Evolutionary conservation across 345 rosid species (phyloP).

Genomic region (Laguncularia racemosa): DNA sequence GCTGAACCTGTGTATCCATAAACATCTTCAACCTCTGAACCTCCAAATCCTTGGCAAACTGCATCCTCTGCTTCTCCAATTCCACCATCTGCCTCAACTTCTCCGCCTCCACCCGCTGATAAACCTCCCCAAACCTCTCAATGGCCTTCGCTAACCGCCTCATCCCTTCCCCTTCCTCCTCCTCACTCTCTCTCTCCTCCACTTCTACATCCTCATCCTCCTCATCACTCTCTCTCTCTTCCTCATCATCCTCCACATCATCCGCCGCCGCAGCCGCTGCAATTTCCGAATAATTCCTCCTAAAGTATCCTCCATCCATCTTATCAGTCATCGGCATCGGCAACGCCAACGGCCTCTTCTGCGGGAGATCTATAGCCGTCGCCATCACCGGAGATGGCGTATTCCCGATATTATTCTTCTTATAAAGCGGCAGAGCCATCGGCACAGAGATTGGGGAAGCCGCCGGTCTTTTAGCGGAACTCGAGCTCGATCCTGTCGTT

Average conservation of each 20-base stretch:
- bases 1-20: conserved; percentile 91
- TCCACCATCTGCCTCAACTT: conserved; percentile 93
- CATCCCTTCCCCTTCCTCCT: conserved; percentile 41
- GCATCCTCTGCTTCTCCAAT: conserved; percentile 97
- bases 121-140: conserved; percentile 82
- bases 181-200: conserved; percentile 22
- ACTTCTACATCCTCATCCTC: conserved; percentile 26
- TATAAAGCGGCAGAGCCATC: conserved; percentile 34
- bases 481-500: too few species aligned
- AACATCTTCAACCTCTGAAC: conserved; percentile 92
- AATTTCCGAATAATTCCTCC: conserved; percentile 72
- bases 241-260: conserved; percentile 38
- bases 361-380: conserved; percentile 49
- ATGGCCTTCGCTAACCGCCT: conserved; percentile 59
- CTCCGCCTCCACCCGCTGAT: conserved; percentile 77
- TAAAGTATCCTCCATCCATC: conserved; percentile 34
- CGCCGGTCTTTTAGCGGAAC: conserved; percentile 8
- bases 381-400: conserved; percentile 27
- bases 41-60: conserved; percentile 89
- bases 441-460: conserved; percentile 45
- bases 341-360: conserved; percentile 38
- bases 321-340: conserved; percentile 6
- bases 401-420: conserved; percentile 6
- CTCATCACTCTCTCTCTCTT: conserved; percentile 34
- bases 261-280: conserved; percentile 67